Evolutionary conservation across 805 yeast genomes (phyloP), one percentile per base, ranked within the genome.

Genomic region (Isabelozyma heimii): DNA sequence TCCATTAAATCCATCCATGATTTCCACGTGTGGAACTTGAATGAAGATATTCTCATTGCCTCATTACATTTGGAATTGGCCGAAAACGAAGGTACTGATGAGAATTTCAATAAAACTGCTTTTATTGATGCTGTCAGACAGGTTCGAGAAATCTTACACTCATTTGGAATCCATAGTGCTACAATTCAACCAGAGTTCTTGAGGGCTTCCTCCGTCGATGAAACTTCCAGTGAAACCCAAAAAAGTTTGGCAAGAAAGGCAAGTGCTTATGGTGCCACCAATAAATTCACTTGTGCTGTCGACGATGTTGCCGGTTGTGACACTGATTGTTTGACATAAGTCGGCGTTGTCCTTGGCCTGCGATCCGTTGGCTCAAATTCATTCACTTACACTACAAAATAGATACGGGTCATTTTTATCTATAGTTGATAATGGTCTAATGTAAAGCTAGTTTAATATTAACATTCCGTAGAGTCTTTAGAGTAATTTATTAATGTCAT

Each of bases 171-270:
- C 52, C 96, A 91, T 61, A 87, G 94, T 37, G 96, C 92, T 15
- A 92, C 99, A 1, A 91, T 94, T 45, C 99, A 92, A 69, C 99
- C 99, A 0, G 99, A 92, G 70, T 94, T 92, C 60, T 41, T 35
- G 7, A 40, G 43, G 17, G 14, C 20, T 16, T 40, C 43, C 4
- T 14, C 16, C 20, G 20, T 14, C 10, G 27, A 15, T 40, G 27
- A 40, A 14, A 10, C 24, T 17, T 17, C n/a, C 14, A 40, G n/a
- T 40, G 42, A 40, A 15, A 9, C 27, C 53, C 45, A 37, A 50
- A 42, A 16, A 38, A 16, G 38, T 24, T 44, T 40, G 26, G 47
- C 6, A 37, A 48, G 42, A 40, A 54, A 44, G 24, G 52, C 45
- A 8, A 57, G 60, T 51, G 58, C 63, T 17, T 72, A 63, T 44